Conservation (phyloP, 2,329 filamentous ascomycete genomes). For the Colletotrichum ledebouriae region DNA sequence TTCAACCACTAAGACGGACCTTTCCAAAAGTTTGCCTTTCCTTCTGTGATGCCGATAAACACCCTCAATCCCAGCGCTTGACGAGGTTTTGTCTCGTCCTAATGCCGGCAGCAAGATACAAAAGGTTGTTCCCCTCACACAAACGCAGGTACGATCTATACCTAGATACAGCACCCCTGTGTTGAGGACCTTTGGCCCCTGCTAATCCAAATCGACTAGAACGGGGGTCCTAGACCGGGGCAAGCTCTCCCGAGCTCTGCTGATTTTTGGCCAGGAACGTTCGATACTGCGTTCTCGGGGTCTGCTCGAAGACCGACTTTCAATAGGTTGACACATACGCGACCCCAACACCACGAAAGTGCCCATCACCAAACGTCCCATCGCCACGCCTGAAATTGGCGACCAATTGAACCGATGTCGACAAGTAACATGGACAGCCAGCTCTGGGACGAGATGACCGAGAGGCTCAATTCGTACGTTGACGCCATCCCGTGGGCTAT, state of each 20-base stretch:
- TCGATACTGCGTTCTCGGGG: constrained; percentile 16
- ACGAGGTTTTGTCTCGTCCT: too few species aligned
- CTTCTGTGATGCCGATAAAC: not conserved
- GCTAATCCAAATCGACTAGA: not conserved
- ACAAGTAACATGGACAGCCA: constrained; percentile 32
- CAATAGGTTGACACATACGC: not conserved
- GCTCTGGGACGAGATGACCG: constrained; percentile 30
- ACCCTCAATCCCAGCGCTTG: not conserved
- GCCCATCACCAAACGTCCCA: not conserved
- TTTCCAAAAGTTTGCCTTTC: too few species aligned
- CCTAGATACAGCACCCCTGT: constrained; percentile 15
- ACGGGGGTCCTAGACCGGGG: constrained; percentile 25
- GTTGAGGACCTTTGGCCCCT: not conserved
- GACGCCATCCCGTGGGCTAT: constrained; percentile 36
- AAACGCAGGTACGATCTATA: constrained; percentile 19
- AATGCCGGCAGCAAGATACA: not conserved
- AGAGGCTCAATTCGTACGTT: constrained; percentile 26
- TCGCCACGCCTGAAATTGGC: not conserved
- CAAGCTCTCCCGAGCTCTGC: constrained; percentile 39
- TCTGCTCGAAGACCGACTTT: constrained; percentile 6
- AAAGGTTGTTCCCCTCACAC: constrained; percentile 7
- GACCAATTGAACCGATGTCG: not conserved
- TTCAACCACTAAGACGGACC: constrained; percentile 22
- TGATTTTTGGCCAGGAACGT: constrained; percentile 38
- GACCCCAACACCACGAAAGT: not conserved